Evolutionary conservation across 371 early-diverging fungal species (phyloP).

Genomic region (Phascolomyces articulosus): DNA sequence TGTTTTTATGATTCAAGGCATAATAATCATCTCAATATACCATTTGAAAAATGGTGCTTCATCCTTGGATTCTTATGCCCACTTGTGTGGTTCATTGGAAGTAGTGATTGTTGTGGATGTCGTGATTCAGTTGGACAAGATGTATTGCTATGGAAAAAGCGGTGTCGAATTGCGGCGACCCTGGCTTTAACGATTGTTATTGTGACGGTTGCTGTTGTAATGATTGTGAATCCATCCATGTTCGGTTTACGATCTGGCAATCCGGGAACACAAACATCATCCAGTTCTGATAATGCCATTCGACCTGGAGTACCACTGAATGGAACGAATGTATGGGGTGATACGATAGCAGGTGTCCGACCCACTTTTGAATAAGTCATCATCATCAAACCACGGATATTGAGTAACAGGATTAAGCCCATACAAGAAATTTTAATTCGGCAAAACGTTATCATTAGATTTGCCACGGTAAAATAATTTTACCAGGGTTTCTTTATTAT

Average conservation of each 20-base stretch:
- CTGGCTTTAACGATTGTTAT: constrained; percentile 27
- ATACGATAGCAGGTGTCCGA: constrained; percentile 34
- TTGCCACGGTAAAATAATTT: not conserved
- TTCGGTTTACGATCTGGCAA: constrained; percentile 37
- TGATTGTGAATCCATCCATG: constrained; percentile 38
- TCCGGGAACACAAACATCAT: constrained; percentile 35
- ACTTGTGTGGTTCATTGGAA: constrained; percentile 43
- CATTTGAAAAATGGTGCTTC: constrained; percentile 21
- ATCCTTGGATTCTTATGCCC: constrained; percentile 43
- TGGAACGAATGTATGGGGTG: constrained; percentile 34
- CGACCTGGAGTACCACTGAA: constrained; percentile 47
- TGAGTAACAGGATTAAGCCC: no score
- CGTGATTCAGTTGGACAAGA: not conserved
- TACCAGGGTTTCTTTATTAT: not conserved
- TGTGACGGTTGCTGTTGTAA: constrained; percentile 29
- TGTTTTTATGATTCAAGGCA: no score
- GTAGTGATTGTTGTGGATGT: constrained; percentile 24
- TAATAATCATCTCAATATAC: no score
- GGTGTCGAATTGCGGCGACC: constrained; percentile 47
- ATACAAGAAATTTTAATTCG: not conserved
- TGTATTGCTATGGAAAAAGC: constrained; percentile 40
- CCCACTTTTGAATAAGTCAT: no score
- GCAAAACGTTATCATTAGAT: not conserved
- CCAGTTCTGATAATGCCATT: constrained; percentile 26
- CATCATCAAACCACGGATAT: not conserved